Base-by-base conservation (phyloP, 768 basidiomycete genomes). In the Scleroderma bovista region DNA sequence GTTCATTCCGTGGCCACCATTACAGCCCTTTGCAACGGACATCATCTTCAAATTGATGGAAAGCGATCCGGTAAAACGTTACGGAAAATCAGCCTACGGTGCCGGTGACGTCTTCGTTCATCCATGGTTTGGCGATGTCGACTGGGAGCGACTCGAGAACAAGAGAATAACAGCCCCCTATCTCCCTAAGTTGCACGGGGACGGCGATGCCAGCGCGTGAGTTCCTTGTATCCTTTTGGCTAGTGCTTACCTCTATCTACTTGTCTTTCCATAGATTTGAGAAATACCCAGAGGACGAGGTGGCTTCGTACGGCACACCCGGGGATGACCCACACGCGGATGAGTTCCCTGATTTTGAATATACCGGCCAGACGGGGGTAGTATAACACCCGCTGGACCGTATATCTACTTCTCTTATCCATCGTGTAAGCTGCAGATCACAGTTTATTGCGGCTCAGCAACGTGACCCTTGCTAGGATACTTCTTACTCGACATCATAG, bases 101-200 rank as follows among this genome's bases (percentile, higher is more conserved):
- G 87, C 86, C 6, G 85, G 83, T 26, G 95, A 98, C 66, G 92
- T 98, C 32, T 94, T 94, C 65, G 79, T 81, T 16, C 95, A 97
- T 66, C 79, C 80, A 3, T 98, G 94, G 94, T 97, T 97, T 64
- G 74, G 79, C 37, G 93, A 96, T 69, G 93, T 97, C 22, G 86
- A 92, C 57, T 97, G 93, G 93, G 77, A 78, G 45, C 84, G 82
- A 67, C 69, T 97, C 47, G 78, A 76, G 60, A 75, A 77, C 44
- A 75, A 92, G 58, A 92, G 97, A 60, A 97, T 99, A 46, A 89
- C 88, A 11, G 90, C 96, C n/a, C 96, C 96, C 3, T 99, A 96
- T 70, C 72, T 97, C 44, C 96, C 96, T 15, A 86, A 86, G 65
- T 93, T 97, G 41, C 79, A 73, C 26, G 86, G 92, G 8, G 96